Conservation (phyloP, 1,284 basidiomycete genomes). For the Psilocybe mexicana region DNA sequence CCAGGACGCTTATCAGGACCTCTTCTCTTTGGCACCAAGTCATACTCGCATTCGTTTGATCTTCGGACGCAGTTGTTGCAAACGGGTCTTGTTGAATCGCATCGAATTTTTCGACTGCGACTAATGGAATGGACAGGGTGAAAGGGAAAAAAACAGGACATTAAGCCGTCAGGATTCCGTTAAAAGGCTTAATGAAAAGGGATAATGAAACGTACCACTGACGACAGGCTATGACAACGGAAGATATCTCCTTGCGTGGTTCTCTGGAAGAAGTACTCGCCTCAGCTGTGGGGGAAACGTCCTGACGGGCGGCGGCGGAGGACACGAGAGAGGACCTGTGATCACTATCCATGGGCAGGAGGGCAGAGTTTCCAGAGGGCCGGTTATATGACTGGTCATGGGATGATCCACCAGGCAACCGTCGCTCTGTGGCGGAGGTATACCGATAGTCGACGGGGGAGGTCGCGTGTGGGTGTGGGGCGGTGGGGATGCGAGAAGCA, state of each 20-base stretch:
- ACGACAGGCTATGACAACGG: slow-evolving; percentile 68
- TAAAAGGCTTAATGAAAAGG: slow-evolving; percentile 41
- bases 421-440: slow-evolving; percentile 39
- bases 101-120: slow-evolving; percentile 79
- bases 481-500: slow-evolving; percentile 39
- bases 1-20: slow-evolving; percentile 83
- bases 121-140: slow-evolving; percentile 40
- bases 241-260: slow-evolving; percentile 60
- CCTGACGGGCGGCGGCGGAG: slow-evolving; percentile 35
- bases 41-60: slow-evolving; percentile 74
- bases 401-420: slow-evolving; percentile 45
- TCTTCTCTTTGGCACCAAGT: slow-evolving; percentile 73
- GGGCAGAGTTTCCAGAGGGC: slow-evolving; percentile 29
- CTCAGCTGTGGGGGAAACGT: slow-evolving; percentile 32
- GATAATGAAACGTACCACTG: slow-evolving; percentile 50
- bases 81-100: slow-evolving; percentile 75
- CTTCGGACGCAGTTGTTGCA: slow-evolving; percentile 79
- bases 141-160: slow-evolving; percentile 22
- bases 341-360: slow-evolving; percentile 37
- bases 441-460: slow-evolving; percentile 39
- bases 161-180: slow-evolving; percentile 37
- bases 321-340: slow-evolving; percentile 38
- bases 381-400: slow-evolving; percentile 43
- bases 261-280: slow-evolving; percentile 31
- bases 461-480: slow-evolving; percentile 26